Conservation (phyloP, 2,329 filamentous ascomycete species). For the Gaeumannomyces tritici region DNA sequence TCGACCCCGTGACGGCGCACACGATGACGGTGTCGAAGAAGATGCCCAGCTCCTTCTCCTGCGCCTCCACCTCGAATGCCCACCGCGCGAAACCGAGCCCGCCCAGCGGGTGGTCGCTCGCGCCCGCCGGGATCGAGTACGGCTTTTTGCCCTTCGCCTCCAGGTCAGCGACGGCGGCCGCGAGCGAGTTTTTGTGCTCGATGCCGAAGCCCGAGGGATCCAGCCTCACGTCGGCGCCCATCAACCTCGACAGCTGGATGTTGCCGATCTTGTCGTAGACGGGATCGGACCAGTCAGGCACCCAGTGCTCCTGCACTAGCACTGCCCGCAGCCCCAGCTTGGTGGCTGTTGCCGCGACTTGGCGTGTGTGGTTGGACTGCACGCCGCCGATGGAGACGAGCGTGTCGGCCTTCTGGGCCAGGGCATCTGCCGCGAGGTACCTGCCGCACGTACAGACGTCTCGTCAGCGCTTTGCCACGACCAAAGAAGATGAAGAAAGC, state of each 20-base stretch:
- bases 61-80: constrained; percentile 57
- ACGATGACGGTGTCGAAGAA: constrained; percentile 62
- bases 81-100: constrained; percentile 62
- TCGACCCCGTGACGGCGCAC: constrained; percentile 62
- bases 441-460: constrained; percentile 18
- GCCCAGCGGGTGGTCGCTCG: constrained; percentile 60
- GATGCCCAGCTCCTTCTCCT: constrained; percentile 50
- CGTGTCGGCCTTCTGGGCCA: constrained; percentile 46
- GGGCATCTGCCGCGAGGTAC: constrained; percentile 56
- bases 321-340: constrained; percentile 45
- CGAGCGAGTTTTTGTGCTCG: constrained; percentile 54
- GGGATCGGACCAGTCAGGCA: constrained; percentile 44
- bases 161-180: constrained; percentile 47
- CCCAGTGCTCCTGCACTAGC: constrained; percentile 61
- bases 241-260: constrained; percentile 59
- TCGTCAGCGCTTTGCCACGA: not conserved
- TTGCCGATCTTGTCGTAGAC: constrained; percentile 59
- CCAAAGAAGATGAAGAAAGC: not conserved
- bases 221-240: constrained; percentile 55
- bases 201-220: constrained; percentile 56
- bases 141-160: constrained; percentile 44
- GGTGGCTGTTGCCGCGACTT: constrained; percentile 53
- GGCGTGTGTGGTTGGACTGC: constrained; percentile 62
- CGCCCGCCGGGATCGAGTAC: constrained; percentile 64
- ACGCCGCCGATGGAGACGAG: constrained; percentile 59